Percentiles rank a stretch among this genome's conserved stretches.
phyloP scores from a whole-genome alignment of 1,284 basidiomycete genomes.

The Trametes pubescens region DNA sequence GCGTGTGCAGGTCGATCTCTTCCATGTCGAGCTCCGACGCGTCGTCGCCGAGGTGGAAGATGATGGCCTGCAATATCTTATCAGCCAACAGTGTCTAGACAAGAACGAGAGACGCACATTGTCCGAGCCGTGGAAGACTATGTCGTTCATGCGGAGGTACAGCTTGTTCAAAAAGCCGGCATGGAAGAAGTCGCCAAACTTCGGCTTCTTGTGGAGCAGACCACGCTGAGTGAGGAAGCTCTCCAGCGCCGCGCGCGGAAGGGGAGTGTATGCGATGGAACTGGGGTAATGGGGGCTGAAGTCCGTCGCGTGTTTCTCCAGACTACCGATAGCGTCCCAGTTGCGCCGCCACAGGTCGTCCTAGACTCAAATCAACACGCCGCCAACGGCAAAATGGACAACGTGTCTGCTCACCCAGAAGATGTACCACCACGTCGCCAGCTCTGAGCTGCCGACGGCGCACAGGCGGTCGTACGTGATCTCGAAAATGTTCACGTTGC shows the following conservation, averaged over 20 bases:
- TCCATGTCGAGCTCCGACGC: slow-evolving; percentile 65
- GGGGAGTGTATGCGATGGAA: slow-evolving; percentile 79
- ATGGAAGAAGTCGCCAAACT: slow-evolving; percentile 65
- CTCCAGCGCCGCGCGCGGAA: slow-evolving; percentile 73
- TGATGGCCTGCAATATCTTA: slow-evolving; percentile 55
- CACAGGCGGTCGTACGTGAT: slow-evolving; percentile 66
- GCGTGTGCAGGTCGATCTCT: slow-evolving; percentile 62
- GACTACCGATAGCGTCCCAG: slow-evolving; percentile 57
- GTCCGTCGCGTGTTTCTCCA: slow-evolving; percentile 59
- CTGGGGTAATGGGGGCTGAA: slow-evolving; percentile 80
- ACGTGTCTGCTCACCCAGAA: slow-evolving; percentile 69
- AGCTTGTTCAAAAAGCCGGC: slow-evolving; percentile 79
- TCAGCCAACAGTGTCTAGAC: neutral
- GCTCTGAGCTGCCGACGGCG: slow-evolving; percentile 58
- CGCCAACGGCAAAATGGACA: neutral
- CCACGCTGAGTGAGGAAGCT: slow-evolving; percentile 71
- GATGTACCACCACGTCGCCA: slow-evolving; percentile 84
- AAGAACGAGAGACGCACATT: slow-evolving; percentile 46
- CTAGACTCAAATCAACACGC: slow-evolving; percentile 43
- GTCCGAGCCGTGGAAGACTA: slow-evolving; percentile 65
- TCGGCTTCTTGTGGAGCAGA: slow-evolving; percentile 58
- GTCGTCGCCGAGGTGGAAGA: slow-evolving; percentile 66
- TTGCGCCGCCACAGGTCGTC: slow-evolving; percentile 81
- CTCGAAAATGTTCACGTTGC: slow-evolving; percentile 58
- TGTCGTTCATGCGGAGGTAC: slow-evolving; percentile 79